Evolutionary conservation across 768 basidiomycete genomes (phyloP).

Genomic region (Mycena maculata): DNA sequence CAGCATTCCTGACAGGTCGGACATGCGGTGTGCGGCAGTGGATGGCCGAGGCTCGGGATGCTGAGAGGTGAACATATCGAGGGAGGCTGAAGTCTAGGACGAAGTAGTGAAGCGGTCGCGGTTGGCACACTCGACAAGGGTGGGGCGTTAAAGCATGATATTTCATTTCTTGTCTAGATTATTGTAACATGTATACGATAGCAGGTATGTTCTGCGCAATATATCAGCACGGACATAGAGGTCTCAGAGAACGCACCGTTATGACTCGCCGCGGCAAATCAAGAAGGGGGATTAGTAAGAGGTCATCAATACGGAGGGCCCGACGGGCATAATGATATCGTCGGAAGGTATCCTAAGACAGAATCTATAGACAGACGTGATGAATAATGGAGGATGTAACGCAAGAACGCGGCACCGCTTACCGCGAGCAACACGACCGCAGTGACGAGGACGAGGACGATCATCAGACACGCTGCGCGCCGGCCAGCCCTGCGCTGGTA

Average conservation of each 20-base stretch:
- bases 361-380: slow-evolving; percentile 14
- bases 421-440: slow-evolving; percentile 92
- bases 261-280: background rate
- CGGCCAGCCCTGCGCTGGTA: slow-evolving; percentile 95
- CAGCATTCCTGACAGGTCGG: no score
- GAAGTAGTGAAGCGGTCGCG: no score
- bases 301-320: background rate
- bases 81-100: no score
- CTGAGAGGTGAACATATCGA: no score
- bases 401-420: slow-evolving; percentile 52
- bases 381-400: slow-evolving; percentile 3
- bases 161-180: background rate
- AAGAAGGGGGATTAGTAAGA: slow-evolving; percentile 6
- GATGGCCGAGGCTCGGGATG: no score
- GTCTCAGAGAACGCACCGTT: slow-evolving; percentile 2
- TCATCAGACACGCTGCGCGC: slow-evolving; percentile 88
- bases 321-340: background rate
- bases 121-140: no score
- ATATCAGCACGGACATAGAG: background rate
- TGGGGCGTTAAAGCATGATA: background rate
- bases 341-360: slow-evolving; percentile 25
- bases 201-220: background rate
- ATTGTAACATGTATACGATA: background rate
- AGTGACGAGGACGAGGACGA: slow-evolving; percentile 87
- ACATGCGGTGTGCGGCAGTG: no score